Base-by-base conservation (phyloP, 805 yeast genomes). In the Barnettozyma californica region DNA sequence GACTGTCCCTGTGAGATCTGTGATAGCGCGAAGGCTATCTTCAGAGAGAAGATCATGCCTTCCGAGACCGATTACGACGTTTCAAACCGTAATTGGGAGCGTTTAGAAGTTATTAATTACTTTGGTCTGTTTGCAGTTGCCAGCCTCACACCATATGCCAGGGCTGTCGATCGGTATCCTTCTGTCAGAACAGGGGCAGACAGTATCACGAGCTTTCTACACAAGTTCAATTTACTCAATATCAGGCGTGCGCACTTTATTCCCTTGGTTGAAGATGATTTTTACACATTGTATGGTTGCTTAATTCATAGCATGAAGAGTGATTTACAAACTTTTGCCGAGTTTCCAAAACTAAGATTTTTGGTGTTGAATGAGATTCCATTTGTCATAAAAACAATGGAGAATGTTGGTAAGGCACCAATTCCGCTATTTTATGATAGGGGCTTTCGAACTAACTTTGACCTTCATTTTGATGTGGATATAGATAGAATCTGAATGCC, bases 141-240 rank as follows among this genome's bases (percentile, higher is more conserved):
- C 9, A 65, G 67, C 20, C 47, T 71, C 23, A 54, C 68, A 35
- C 76, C 76, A 3, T 71, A 71, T 47, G 69, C 75, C 1, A 71
- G 70, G 47, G 74, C 75, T 1, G 68, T 71, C 41, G 76, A 70
- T 52, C 58, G 56, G 41, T 70, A 67, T 51, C 76, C 76, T 23
- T 63, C 71, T 38, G 75, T 71, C 4, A 62, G 70, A 43, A 71
- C 76, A 0, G 71, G 69, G 25, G 67, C 71, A 14, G 71, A 68
- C 64, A 64, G 62, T 48, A 49, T 69, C 35, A 57, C 62, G 50
- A 56, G 48, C 52, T 68, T 60, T 62, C 57, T 47, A 42, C 44
- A 29, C 41, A 54, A 54, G 54, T 68, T 53, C 60, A 49, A 69
- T 43, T 47, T 57, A 3, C 43, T 48, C 27, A 56, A 60, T 38